Evolutionary conservation across 805 yeast genomes (phyloP).

Genomic region (Yamadazyma philogaea): DNA sequence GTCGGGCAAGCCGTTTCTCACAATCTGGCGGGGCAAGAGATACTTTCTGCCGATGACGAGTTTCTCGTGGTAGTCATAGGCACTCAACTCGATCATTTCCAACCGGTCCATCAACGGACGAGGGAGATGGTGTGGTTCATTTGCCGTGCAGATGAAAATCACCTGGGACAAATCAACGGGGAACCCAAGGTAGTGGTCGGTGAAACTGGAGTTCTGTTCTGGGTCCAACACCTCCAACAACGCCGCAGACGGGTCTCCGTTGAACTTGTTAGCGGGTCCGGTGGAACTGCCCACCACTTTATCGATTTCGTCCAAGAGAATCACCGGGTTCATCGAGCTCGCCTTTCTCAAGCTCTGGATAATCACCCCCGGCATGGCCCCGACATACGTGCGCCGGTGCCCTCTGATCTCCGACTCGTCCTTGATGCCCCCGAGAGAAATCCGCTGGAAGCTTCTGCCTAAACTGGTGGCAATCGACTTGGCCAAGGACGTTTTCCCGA

Average conservation of each 20-base stretch:
- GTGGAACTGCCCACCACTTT: constrained; percentile 58
- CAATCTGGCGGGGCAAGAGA: constrained; percentile 71
- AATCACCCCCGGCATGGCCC: constrained; percentile 86
- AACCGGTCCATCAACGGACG: constrained; percentile 79
- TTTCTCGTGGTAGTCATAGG: constrained; percentile 79
- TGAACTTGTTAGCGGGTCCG: constrained; percentile 41
- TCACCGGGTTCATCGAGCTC: constrained; percentile 77
- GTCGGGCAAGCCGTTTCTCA: constrained; percentile 59
- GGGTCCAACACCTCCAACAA: constrained; percentile 86
- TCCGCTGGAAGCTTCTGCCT: constrained; percentile 71
- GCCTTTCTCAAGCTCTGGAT: constrained; percentile 75
- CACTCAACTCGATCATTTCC: constrained; percentile 75
- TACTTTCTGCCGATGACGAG: constrained; percentile 64
- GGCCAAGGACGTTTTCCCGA: constrained; percentile 86
- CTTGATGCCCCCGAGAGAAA: constrained; percentile 82
- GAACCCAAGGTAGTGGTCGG: constrained; percentile 81
- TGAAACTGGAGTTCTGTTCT: constrained; percentile 74
- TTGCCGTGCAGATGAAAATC: constrained; percentile 82
- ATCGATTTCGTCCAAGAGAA: constrained; percentile 81
- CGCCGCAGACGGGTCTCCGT: constrained; percentile 91
- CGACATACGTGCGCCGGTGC: constrained; percentile 87
- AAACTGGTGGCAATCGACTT: constrained; percentile 73
- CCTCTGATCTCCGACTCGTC: constrained; percentile 91
- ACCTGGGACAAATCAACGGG: constrained; percentile 82
- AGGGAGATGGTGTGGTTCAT: constrained; percentile 66